phyloP scores from a whole-genome alignment of 192 early-diverging fungal genomes.

The Pilobolus umbonatus region DNA sequence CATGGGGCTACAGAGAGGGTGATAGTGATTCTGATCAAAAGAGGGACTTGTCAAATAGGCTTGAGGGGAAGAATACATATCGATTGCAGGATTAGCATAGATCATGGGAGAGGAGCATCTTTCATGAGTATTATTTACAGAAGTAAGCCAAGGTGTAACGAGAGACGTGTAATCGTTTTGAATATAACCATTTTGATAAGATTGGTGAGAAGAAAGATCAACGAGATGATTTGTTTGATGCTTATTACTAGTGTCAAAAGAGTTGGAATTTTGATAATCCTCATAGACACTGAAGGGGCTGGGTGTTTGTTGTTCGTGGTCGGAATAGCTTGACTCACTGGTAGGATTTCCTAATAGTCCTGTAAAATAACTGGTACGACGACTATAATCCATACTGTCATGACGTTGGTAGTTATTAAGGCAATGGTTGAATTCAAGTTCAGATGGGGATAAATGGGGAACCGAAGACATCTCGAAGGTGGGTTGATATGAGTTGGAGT shows the following conservation, averaged over 20 bases:
- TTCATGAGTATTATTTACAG: neutral
- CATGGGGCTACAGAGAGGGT: neutral
- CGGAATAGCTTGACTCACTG: conserved; percentile 20
- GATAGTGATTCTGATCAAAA: neutral
- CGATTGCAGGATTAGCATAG: conserved; percentile 11
- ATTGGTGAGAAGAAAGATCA: conserved; percentile 11
- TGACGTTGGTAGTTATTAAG: conserved; percentile 2
- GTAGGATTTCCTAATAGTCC: conserved; percentile 13
- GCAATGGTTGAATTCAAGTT: conserved; percentile 1
- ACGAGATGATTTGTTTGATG: conserved; percentile 8
- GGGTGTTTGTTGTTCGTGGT: conserved; percentile 24
- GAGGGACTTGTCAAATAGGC: neutral
- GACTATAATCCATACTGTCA: conserved; percentile 19
- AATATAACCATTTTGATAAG: no score
- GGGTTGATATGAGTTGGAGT: conserved; percentile 3
- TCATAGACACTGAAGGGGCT: conserved; percentile 16
- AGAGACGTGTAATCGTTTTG: no score
- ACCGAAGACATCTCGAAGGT: neutral
- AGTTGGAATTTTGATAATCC: conserved; percentile 8
- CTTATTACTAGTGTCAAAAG: conserved; percentile 3
- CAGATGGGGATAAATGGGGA: neutral
- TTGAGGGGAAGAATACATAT: conserved; percentile 12
- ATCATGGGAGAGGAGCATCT: conserved; percentile 14
- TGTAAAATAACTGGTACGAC: conserved; percentile 25
- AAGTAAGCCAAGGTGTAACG: conserved; percentile 4